A percentile compares a stretch with the other conserved stretches of the same genome.
Evolutionary conservation across 2,329 filamentous ascomycete species (phyloP).

Genomic region (Aschersonia sp.): DNA sequence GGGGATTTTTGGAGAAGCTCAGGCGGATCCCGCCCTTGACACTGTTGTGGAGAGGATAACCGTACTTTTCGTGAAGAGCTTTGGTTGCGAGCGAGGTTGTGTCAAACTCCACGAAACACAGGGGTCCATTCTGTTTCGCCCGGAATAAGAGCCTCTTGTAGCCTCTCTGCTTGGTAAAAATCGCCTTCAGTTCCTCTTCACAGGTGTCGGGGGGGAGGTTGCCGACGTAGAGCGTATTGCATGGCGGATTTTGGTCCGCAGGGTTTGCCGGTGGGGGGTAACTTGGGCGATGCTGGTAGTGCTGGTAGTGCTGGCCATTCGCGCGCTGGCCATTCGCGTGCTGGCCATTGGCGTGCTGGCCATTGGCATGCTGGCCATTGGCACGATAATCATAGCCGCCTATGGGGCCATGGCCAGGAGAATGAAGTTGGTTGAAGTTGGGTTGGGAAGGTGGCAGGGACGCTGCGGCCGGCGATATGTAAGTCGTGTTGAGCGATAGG

Average conservation of each 20-base stretch:
- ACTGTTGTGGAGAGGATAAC: slow-evolving; percentile 75
- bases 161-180: slow-evolving; percentile 86
- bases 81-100: slow-evolving; percentile 87
- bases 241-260: slow-evolving; percentile 91
- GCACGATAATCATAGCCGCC: slow-evolving; percentile 5
- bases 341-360: not conserved
- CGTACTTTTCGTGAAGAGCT: slow-evolving; percentile 79
- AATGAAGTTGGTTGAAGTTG: slow-evolving; percentile 26
- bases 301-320: slow-evolving; percentile 40
- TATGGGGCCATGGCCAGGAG: slow-evolving; percentile 31
- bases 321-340: slow-evolving; percentile 12
- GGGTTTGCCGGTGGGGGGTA: slow-evolving; percentile 80
- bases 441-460: slow-evolving; percentile 33
- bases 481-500: slow-evolving; percentile 57
- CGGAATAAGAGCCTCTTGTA: slow-evolving; percentile 94
- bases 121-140: slow-evolving; percentile 87
- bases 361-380: slow-evolving; percentile 30
- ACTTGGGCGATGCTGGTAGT: slow-evolving; percentile 7
- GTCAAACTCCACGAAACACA: slow-evolving; percentile 99
- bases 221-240: slow-evolving; percentile 96
- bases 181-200: slow-evolving; percentile 85
- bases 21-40: slow-evolving; percentile 88
- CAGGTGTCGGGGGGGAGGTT: slow-evolving; percentile 87
- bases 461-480: slow-evolving; percentile 29
- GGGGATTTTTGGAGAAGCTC: slow-evolving; percentile 93